These are phyloP conservation scores for Eruca vesicaria DNA, from an alignment of 441 rosid genomes.

Conservation along the genomic window DNA sequence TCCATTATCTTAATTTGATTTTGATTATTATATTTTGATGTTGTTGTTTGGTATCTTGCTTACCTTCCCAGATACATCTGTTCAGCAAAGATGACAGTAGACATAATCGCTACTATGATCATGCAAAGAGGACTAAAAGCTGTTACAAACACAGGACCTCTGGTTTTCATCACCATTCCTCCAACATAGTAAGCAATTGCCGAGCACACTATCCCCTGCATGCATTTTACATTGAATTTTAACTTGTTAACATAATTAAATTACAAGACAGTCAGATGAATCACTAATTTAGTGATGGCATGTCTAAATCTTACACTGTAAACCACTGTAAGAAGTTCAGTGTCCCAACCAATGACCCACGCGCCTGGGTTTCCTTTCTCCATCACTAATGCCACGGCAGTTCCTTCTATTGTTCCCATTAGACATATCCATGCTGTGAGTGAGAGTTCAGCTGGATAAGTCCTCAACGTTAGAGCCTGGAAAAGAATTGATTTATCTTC, in stretches of 20 bases:
- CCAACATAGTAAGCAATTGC: constrained; percentile 76
- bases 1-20: background rate
- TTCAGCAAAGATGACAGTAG: constrained; percentile 71
- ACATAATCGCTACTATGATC: constrained; percentile 79
- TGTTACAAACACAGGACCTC: constrained; percentile 88
- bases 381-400: constrained; percentile 57
- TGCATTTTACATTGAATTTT: background rate
- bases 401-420: constrained; percentile 74
- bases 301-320: constrained; percentile 71
- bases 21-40: background rate
- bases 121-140: constrained; percentile 77
- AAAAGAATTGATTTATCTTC: background rate
- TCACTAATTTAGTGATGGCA: background rate
- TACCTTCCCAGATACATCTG: constrained; percentile 87
- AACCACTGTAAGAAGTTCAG: constrained; percentile 61
- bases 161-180: constrained; percentile 74
- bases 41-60: background rate
- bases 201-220: constrained; percentile 83
- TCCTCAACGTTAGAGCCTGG: constrained; percentile 66
- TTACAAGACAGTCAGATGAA: background rate
- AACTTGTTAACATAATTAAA: background rate
- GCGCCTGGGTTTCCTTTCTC: constrained; percentile 50
- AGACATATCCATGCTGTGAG: constrained; percentile 85
- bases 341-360: constrained; percentile 81
- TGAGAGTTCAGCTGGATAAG: constrained; percentile 81